Conservation (phyloP, 768 basidiomycete genomes). For the Pulveroboletus sp. region DNA sequence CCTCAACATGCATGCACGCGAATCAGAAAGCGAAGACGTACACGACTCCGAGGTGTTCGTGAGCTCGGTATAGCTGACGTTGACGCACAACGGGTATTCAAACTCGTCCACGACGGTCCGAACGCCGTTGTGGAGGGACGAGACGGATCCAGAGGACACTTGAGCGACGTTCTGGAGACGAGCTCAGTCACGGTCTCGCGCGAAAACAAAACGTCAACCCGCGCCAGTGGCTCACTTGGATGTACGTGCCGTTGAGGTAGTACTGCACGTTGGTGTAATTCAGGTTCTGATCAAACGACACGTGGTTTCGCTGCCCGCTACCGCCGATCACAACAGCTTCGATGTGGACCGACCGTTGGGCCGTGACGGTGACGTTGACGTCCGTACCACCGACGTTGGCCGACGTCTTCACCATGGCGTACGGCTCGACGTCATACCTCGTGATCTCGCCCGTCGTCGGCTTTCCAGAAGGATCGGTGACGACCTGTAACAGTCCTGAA, state of each 20-base stretch:
- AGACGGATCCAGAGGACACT: conserved; percentile 43
- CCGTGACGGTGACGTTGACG: conserved; percentile 60
- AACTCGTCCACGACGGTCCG: conserved; percentile 46
- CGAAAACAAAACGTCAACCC: background rate
- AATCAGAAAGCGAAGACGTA: conserved; percentile 6
- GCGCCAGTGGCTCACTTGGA: conserved; percentile 33
- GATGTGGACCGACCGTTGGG: conserved; percentile 53
- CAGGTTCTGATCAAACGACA: conserved; percentile 60
- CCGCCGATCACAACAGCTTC: conserved; percentile 60
- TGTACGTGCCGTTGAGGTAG: conserved; percentile 45
- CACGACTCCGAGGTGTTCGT: conserved; percentile 27
- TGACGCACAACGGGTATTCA: conserved; percentile 48
- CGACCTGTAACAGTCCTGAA: conserved; percentile 63
- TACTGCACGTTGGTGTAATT: conserved; percentile 60
- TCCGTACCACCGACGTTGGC: conserved; percentile 44
- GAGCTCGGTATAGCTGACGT: conserved; percentile 31
- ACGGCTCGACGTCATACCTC: conserved; percentile 52
- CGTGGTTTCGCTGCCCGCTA: conserved; percentile 52
- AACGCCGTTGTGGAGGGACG: conserved; percentile 47
- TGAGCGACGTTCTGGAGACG: conserved; percentile 46
- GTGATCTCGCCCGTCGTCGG: conserved; percentile 70
- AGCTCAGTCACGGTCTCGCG: background rate
- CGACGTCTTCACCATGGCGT: conserved; percentile 47
- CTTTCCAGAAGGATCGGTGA: conserved; percentile 57
- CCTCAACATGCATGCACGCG: no score